phyloP scores from a whole-genome alignment of 192 early-diverging fungal species.

The Powellomyces hirtus region DNA sequence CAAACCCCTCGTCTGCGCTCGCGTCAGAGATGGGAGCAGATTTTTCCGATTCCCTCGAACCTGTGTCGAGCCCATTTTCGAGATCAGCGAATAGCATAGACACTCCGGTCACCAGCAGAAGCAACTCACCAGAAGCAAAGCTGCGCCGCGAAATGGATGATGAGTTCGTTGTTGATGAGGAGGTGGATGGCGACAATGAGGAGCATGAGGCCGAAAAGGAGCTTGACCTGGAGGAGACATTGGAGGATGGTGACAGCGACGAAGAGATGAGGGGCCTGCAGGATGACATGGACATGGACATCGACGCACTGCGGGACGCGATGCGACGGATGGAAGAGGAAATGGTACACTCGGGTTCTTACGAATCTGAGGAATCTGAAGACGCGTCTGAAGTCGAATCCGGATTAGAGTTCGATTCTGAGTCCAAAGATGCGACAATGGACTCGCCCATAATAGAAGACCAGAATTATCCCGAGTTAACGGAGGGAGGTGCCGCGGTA shows the following conservation, averaged over 20 bases:
- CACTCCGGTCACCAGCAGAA: too few relatives aligned
- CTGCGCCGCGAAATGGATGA: too few relatives aligned
- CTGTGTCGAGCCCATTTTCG: too few relatives aligned
- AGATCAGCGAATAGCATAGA: too few relatives aligned
- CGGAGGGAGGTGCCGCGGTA: too few relatives aligned
- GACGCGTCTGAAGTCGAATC: constrained; percentile 17
- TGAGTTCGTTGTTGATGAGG: neutral
- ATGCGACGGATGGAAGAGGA: constrained; percentile 76
- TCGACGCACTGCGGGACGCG: constrained; percentile 64
- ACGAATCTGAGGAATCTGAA: constrained; percentile 60
- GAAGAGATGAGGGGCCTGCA: constrained; percentile 41
- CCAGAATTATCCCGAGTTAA: too few relatives aligned
- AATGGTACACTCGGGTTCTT: constrained; percentile 51
- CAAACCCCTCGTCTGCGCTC: too few relatives aligned
- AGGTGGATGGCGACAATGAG: constrained; percentile 24
- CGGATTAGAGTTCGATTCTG: neutral
- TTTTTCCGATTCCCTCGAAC: too few relatives aligned
- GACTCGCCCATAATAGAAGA: too few relatives aligned
- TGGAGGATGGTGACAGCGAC: constrained; percentile 18
- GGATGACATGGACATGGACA: constrained; percentile 80
- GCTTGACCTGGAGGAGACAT: constrained; percentile 24
- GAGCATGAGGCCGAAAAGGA: constrained; percentile 28
- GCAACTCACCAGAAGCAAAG: too few relatives aligned
- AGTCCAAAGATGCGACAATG: too few relatives aligned
- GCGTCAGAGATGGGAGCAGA: too few relatives aligned